Base-by-base conservation (phyloP, 805 yeast species). In the Candida ovalis region DNA sequence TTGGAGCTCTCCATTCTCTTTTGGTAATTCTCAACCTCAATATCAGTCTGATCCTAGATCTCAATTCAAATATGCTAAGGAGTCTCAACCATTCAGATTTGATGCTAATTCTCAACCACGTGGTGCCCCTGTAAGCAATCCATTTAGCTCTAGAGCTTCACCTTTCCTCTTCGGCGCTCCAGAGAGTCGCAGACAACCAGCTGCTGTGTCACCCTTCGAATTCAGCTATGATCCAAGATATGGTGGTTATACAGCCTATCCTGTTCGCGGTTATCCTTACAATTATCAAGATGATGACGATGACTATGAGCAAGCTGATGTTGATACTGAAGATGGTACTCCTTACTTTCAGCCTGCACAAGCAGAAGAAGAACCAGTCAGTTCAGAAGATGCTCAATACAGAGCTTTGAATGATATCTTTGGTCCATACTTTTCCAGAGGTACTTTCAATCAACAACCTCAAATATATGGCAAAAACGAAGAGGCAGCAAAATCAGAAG, bases 371-470 rank as follows among this genome's bases (percentile, higher is more conserved):
- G 38, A 48, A n/a, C 22, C n/a, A 12, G 35, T n/a, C 23, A 48
- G 40, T 22, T 40, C 30, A 13, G 49, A 23, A 6, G 48, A 46
- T 18, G 56, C 44, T 42, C 58, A 55, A 28, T 55, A 55, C 37
- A 41, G 58, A 33, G 35, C 48, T 8, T 35, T 51, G 12, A 54
- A 49, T 18, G 54, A 52, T 28, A 42, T 55, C 3, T 47, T 52
- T 27, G 52, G 55, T 15, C 56, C 56, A 3, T 55, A 55, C 32
- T 52, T 52, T 43, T 40, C 58, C 4, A 49, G 58, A 43, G 42
- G 37, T 19, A 44, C 36, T 4, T 18, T 47, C 22, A 45, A 42
- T 27, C 54, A 49, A 19, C 47, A 40, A 25, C 52, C 50, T 22
- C 17, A 43, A 19, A 42, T 47, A 28, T 37, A 39, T 35, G 22